A percentile compares a stretch with the other conserved stretches of the same genome.
phyloP scores from a whole-genome alignment of 2,329 filamentous ascomycete species.

The Arthrobotrys megalospora region DNA sequence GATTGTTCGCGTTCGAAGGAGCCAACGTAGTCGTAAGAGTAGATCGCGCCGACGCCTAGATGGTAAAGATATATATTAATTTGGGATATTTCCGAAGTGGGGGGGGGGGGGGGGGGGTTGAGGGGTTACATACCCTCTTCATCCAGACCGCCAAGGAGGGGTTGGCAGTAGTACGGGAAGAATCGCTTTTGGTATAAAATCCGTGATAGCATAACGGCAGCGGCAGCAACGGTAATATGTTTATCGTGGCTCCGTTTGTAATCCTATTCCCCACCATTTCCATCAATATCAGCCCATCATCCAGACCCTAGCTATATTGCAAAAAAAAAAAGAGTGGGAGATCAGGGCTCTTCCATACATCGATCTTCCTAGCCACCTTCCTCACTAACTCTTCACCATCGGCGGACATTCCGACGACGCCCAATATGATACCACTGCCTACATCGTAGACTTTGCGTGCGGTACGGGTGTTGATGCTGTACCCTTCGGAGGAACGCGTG shows the following conservation, averaged over 20 bases:
- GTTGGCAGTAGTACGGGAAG: conserved; percentile 98
- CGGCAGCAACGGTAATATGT: conserved; percentile 92
- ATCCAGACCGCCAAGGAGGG: conserved; percentile 92
- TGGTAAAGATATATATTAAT: conserved; percentile 3
- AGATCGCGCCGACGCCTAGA: conserved; percentile 86
- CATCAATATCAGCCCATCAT: not conserved
- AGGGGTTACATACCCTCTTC: conserved; percentile 74
- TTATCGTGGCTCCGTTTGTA: conserved; percentile 71
- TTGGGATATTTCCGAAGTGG: conserved; percentile 4
- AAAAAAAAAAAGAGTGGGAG: conserved; percentile 4
- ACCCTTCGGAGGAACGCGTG: conserved; percentile 93
- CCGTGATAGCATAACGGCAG: conserved; percentile 92
- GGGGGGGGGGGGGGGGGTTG: conserved; percentile 1
- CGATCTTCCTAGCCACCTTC: conserved; percentile 64
- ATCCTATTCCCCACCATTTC: conserved; percentile 58
- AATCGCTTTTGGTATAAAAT: conserved; percentile 98
- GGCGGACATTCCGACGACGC: conserved; percentile 94
- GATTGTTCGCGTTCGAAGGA: conserved; percentile 98
- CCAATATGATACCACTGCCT: conserved; percentile 91
- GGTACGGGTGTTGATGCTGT: conserved; percentile 98
- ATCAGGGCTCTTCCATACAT: conserved; percentile 59
- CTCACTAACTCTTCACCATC: conserved; percentile 86
- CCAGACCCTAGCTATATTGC: not conserved
- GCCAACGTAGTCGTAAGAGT: conserved; percentile 97
- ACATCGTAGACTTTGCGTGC: conserved; percentile 97